Evolutionary conservation across 2,329 filamentous ascomycete species (phyloP), one percentile per base, ranked within the genome.

Genomic region (Orbilia blumenaviensis): DNA sequence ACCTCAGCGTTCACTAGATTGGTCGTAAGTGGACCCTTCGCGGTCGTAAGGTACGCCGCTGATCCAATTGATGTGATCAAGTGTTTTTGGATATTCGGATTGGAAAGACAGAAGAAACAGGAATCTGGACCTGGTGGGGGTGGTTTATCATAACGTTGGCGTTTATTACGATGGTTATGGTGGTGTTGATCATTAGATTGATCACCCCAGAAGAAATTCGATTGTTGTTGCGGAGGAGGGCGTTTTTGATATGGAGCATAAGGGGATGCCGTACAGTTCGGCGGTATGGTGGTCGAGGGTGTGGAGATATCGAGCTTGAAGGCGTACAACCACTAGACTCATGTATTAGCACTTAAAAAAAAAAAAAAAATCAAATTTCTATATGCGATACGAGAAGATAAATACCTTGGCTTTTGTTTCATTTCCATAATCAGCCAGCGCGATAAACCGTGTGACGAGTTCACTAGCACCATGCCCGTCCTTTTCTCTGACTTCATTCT

Each of bases 71-170:
- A 93, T 78, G 91, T 91, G 80, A 97, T 91, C 83, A 99, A 91
- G 83, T 99, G 94, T 0, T 90, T 91, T 62, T 92, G 91, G 48
- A 95, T 85, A 76, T 91, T 91, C 4, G 91, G 89, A 82, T 96
- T 97, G 4, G 92, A 94, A 9, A 99, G 87, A 82, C 95, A 99
- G 85, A 99, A 98, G 85, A 95, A 99, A 84, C 95, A 99, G 80
- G 91, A 88, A 62, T 90, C 90, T 1, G 92, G 93, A 0, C 90
- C 89, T 0, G 89, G 89, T 5, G 88, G 89, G 10, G 90, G 89
- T 4, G 85, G 86, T 80, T 82, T 83, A 21, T 64, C 80, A 80
- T 16, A 83, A 80, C 3, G 84, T 83, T 81, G 80, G 12, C 85
- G 85, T 80, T 86, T 87, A 46, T 84, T 82, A 8, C 84, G 83